phyloP scores from a whole-genome alignment of 371 early-diverging fungal genomes.

The Syncephalis fuscata region DNA sequence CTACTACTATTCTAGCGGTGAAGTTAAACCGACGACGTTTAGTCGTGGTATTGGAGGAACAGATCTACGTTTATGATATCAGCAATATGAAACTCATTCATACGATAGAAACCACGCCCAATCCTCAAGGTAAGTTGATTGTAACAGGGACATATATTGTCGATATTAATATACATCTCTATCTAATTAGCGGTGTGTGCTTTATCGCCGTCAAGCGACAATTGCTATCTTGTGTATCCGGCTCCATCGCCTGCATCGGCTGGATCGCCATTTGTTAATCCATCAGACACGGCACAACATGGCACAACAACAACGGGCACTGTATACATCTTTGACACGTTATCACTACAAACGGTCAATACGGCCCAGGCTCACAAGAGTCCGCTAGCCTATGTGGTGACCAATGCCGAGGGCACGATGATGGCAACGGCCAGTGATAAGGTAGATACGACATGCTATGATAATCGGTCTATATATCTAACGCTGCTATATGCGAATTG shows the following conservation, averaged over 20 bases:
- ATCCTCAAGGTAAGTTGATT: conserved; percentile 51
- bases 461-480: not conserved
- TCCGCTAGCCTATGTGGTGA: conserved; percentile 62
- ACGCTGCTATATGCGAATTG: not conserved
- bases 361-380: conserved; percentile 90
- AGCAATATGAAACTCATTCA: conserved; percentile 91
- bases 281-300: conserved; percentile 3
- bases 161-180: no score
- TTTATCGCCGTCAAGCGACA: conserved; percentile 84
- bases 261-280: conserved; percentile 24
- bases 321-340: conserved; percentile 76
- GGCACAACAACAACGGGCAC: conserved; percentile 44
- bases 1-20: conserved; percentile 79
- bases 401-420: conserved; percentile 78
- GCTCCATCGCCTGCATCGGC: conserved; percentile 32
- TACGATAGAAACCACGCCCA: conserved; percentile 86
- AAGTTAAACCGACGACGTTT: conserved; percentile 87
- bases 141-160: no score
- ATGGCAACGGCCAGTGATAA: conserved; percentile 93
- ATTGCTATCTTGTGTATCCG: conserved; percentile 88
- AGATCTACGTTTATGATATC: conserved; percentile 83
- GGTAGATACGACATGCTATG: conserved; percentile 18
- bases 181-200: conserved; percentile 76
- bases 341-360: conserved; percentile 65
- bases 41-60: conserved; percentile 82